Base-by-base conservation (phyloP, 805 yeast genomes). In the Candida incommunis region DNA sequence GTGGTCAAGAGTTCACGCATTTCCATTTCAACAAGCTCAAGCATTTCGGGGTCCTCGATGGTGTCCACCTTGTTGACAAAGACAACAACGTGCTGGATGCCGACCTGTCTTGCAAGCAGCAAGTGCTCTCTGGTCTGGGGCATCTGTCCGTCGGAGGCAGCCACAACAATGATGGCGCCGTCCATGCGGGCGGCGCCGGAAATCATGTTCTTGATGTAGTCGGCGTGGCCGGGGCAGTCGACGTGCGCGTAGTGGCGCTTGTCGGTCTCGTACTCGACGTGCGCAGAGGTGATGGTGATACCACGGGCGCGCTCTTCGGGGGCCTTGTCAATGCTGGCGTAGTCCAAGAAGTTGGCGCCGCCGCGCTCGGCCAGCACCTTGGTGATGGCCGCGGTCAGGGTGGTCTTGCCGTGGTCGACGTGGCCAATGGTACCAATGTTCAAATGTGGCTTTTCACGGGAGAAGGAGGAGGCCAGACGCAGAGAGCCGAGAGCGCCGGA, bases 121-220 rank as follows among this genome's bases (percentile, higher is more conserved):
- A 92, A 75, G 72, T 92, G 98, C 74, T 92, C 98, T 74, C 97
- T 85, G 57, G 98, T 92, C 74, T 92, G 98, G 63, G 96, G 97
- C 97, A 90, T 92, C 72, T 87, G 95, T 62, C 98, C 98, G 63
- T 92, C 98, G 47, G 95, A 74, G 52, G 98, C 98, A 61, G 97
- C 98, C 67, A 92, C 97, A 51, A 90, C 97, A 71, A 90, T 90
- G 59, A 90, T 88, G 55, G 96, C 97, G 75, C 97, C 96, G 68
- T 90, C 97, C 96, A 88, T 88, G 68, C 90, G 95, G 59, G 97
- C 96, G 60, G 97, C 96, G 80, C 97, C 97, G 55, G 96, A 86
- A 67, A 90, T 90, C 97, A 90, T 90, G 70, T 90, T 90, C 75
- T 90, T 90, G 70, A 90, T 90, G 71, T 88, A 90, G 75, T 90